Evolutionary conservation across 371 early-diverging fungal species (phyloP).

Genomic region (Apophysomyces variabilis): DNA sequence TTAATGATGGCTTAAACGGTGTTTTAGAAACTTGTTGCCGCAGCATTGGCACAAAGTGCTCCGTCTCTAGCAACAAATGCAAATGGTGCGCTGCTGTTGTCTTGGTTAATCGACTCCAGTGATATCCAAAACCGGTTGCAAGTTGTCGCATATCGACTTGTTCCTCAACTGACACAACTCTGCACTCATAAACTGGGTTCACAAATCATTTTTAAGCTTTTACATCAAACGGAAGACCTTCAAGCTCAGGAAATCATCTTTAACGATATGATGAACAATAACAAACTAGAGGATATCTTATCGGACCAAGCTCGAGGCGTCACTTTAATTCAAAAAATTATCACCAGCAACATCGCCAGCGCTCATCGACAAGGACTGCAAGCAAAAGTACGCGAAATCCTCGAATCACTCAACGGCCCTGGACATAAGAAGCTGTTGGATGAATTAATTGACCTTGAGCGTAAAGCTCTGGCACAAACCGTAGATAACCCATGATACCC

Average conservation of each 20-base stretch:
- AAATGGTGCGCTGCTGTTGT: conserved; percentile 90
- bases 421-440: conserved; percentile 13
- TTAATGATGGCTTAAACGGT: neutral
- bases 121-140: conserved; percentile 65
- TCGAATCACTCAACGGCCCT: neutral
- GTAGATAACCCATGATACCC: conserved; percentile 10
- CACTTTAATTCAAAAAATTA: conserved; percentile 41
- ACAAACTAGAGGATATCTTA: conserved; percentile 28
- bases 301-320: conserved; percentile 47
- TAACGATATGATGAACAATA: conserved; percentile 18
- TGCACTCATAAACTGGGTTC: conserved; percentile 92
- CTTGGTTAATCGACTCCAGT: conserved; percentile 92
- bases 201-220: conserved; percentile 84
- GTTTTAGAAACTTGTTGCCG: conserved; percentile 79
- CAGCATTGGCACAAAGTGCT: conserved; percentile 83
- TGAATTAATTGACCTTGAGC: conserved; percentile 12
- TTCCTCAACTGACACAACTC: conserved; percentile 74
- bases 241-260: conserved; percentile 33
- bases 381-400: conserved; percentile 4
- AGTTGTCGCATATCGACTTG: conserved; percentile 73
- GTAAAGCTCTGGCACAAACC: neutral
- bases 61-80: conserved; percentile 83
- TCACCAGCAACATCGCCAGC: conserved; percentile 18
- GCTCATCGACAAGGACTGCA: neutral
- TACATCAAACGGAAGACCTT: conserved; percentile 82